A percentile compares a stretch with the other conserved stretches of the same genome.
These are phyloP conservation scores for Blumeriella jaapii DNA, from an alignment of 2,329 filamentous ascomycete genomes.

Conservation along the genomic window DNA sequence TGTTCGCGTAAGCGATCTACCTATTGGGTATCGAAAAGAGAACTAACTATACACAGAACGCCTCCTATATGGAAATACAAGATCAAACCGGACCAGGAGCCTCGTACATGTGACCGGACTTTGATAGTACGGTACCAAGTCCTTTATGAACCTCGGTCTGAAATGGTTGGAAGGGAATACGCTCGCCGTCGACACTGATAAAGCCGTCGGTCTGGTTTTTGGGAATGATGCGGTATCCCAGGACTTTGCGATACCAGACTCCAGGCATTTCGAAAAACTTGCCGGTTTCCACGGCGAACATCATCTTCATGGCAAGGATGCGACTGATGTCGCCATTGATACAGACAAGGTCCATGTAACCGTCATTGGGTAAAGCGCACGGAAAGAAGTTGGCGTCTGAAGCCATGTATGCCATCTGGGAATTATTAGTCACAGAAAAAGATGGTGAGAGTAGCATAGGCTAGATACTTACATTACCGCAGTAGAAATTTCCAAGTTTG, in stretches of 20 bases:
- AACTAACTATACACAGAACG: conserved; percentile 12
- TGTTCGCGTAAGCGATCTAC: conserved; percentile 10
- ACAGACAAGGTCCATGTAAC: conserved; percentile 72
- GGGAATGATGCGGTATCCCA: conserved; percentile 78
- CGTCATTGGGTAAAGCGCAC: conserved; percentile 70
- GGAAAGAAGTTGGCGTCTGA: conserved; percentile 81
- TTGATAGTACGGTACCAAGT: conserved; percentile 75
- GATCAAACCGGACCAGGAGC: conserved; percentile 32
- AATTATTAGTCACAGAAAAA: background rate
- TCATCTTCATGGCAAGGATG: conserved; percentile 52
- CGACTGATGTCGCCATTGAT: conserved; percentile 66
- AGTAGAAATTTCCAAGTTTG: conserved; percentile 84
- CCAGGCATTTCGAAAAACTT: conserved; percentile 70
- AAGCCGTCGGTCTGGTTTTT: conserved; percentile 61
- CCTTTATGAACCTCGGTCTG: conserved; percentile 81
- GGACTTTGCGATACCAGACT: conserved; percentile 73
- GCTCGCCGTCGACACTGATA: conserved; percentile 91
- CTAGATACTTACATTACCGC: conserved; percentile 66
- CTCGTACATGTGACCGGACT: conserved; percentile 61
- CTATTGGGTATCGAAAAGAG: conserved; percentile 18
- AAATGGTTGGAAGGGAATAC: conserved; percentile 75
- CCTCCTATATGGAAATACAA: conserved; percentile 4
- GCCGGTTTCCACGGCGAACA: conserved; percentile 56
- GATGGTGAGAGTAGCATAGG: background rate
- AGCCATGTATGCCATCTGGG: conserved; percentile 83